Conservation (phyloP, 257 asterid species). For the Solanum ahanhuiri region DNA sequence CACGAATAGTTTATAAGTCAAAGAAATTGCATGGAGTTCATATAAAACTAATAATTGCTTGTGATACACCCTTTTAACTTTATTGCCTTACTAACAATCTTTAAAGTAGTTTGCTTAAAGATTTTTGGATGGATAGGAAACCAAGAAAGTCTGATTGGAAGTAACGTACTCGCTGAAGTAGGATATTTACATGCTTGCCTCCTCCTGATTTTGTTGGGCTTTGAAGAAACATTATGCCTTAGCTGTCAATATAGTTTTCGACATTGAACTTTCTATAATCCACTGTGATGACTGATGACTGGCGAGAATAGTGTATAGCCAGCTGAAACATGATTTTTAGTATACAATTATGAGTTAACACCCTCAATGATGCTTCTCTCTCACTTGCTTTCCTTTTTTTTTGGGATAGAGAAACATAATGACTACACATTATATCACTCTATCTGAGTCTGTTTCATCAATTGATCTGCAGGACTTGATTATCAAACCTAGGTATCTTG, state of each 20-base stretch:
- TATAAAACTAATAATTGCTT: background rate
- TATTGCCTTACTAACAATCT: background rate
- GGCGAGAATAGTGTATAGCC: background rate
- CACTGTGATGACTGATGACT: background rate
- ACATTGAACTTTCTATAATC: background rate
- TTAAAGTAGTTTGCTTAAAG: background rate
- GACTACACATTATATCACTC: background rate
- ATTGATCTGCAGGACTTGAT: conserved; percentile 52
- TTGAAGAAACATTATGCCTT: background rate
- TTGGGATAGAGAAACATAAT: background rate
- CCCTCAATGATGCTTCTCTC: background rate
- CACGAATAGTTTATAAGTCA: background rate
- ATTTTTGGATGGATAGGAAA: background rate
- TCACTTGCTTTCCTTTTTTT: background rate
- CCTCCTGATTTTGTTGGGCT: background rate
- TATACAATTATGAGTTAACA: background rate
- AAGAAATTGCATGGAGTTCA: background rate
- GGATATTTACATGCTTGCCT: background rate
- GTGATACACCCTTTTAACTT: background rate
- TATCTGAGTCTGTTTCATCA: background rate
- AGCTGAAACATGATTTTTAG: background rate
- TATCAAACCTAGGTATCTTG: conserved; percentile 69
- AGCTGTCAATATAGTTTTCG: background rate
- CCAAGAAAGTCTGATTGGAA: background rate
- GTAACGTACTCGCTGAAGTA: background rate